Evolutionary conservation across 2,329 filamentous ascomycete species (phyloP).

Genomic region (Ceratocystis harringtonii): DNA sequence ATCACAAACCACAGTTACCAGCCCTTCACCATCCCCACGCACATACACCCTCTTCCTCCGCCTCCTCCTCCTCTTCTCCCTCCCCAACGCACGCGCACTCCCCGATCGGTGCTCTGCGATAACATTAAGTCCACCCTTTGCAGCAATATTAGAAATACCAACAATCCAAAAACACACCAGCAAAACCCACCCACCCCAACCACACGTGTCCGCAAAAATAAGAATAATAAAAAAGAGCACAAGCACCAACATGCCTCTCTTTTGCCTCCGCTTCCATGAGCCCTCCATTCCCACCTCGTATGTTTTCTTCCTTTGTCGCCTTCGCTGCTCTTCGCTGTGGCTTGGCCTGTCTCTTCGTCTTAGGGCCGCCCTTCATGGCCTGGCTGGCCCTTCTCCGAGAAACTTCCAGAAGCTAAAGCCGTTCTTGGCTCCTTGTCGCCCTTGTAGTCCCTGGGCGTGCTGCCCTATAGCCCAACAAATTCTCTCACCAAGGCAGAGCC

Average conservation of each 20-base stretch:
- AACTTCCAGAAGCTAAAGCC: slow-evolving; percentile 3
- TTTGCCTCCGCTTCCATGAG: not conserved
- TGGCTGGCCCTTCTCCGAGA: not conserved
- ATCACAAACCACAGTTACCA: not conserved
- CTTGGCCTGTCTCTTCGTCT: not conserved
- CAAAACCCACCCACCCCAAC: not conserved
- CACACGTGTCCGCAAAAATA: not conserved
- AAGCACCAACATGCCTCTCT: not conserved
- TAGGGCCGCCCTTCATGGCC: not conserved
- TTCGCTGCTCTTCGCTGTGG: not conserved
- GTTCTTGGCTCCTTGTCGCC: not conserved
- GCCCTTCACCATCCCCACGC: not conserved
- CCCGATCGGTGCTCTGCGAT: not conserved
- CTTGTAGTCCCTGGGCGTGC: not conserved
- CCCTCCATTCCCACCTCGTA: not conserved
- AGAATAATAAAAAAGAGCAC: not conserved
- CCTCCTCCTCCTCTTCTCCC: too few species aligned
- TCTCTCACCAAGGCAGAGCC: not conserved
- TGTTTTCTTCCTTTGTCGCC: not conserved
- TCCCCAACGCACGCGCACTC: not conserved
- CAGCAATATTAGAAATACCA: not conserved
- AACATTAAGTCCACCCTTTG: not conserved
- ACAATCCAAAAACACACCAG: not conserved
- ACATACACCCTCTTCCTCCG: not conserved
- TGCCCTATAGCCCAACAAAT: slow-evolving; percentile 2